Percentiles rank a stretch among this genome's conserved stretches.
phyloP scores from a whole-genome alignment of 2,329 filamentous ascomycete species.

The Zymoseptoria tritici region DNA sequence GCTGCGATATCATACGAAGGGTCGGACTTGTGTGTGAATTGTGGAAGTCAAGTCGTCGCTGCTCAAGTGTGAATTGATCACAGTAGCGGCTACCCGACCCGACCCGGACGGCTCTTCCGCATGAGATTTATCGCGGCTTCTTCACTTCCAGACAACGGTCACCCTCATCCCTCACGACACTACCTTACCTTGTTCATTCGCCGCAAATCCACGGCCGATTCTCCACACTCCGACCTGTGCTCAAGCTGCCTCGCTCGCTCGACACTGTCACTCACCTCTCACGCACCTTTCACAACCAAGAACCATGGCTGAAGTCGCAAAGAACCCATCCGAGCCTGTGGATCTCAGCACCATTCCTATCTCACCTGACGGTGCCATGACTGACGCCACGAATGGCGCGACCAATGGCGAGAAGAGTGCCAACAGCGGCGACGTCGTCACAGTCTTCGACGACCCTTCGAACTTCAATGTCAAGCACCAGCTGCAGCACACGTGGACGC shows the following conservation, averaged over 20 bases:
- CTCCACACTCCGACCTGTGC: neutral
- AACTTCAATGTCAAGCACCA: slow-evolving; percentile 99
- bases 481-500: slow-evolving; percentile 92
- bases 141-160: neutral
- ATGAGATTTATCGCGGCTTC: neutral
- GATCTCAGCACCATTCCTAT: slow-evolving; percentile 50
- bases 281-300: slow-evolving; percentile 2
- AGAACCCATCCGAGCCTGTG: slow-evolving; percentile 34
- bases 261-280: neutral
- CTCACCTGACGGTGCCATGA: slow-evolving; percentile 42
- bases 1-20: no score
- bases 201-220: slow-evolving; percentile 1
- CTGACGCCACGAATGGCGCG: slow-evolving; percentile 41
- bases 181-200: slow-evolving; percentile 3
- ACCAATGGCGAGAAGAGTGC: slow-evolving; percentile 35
- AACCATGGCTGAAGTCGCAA: slow-evolving; percentile 29
- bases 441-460: slow-evolving; percentile 95
- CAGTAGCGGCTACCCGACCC: no score
- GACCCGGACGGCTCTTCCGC: neutral
- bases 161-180: neutral
- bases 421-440: slow-evolving; percentile 58
- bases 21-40: neutral
- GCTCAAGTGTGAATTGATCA: neutral
- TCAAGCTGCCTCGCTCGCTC: neutral
- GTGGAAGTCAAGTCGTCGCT: neutral